Evolutionary conservation across 495 filamentous ascomycete species (phyloP), one percentile per base, ranked within the genome.

Genomic region (Bombardia bombarda): DNA sequence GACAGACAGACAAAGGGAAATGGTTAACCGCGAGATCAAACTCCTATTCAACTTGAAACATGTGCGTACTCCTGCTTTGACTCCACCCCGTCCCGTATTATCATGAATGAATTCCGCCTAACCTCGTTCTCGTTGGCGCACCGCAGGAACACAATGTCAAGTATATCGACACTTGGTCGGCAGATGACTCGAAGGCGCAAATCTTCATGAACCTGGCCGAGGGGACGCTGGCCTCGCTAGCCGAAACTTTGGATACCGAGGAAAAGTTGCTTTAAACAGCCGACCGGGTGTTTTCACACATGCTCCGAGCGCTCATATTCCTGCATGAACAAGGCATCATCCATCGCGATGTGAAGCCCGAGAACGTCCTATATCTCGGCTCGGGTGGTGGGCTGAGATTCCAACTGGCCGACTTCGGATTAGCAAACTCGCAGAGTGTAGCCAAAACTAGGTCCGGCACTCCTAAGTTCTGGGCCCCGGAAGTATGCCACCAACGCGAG

Each of bases 291-390:
- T 37, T 66, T 7, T n/a, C 50, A 2, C 62, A 68, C 39, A 60
- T 60, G 52, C 51, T 68, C 3, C 48, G 51, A 0, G 65, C 59
- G 1, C 50, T 68, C 2, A 34, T 60, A 3, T 65, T 53, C 41
- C 47, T 66, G 3, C 52, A 42, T 0, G 16, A 10, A 0, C 39
- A 87, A 52, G 74, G 76, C 19, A 80, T 90, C 46, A 78, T 89
- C 43, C 84, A 89, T 57, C 73, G 84, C 6, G 85, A 90, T 58
- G 64, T 89, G 44, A 90, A 90, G 59, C 85, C 85, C 1, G 85
- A 88, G 50, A 90, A 90, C 50, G 80, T 89, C 23, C 66, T 90
- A 2, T 61, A 30, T 24, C 43, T 60, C 2, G 41, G 26, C 5
- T 20, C 32, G 2, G 3, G 33, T 10, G 33, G 43, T 8, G 16